Conservation (phyloP, 202 grass and related monocot species). For the Miscanthus sacchariflorus region DNA sequence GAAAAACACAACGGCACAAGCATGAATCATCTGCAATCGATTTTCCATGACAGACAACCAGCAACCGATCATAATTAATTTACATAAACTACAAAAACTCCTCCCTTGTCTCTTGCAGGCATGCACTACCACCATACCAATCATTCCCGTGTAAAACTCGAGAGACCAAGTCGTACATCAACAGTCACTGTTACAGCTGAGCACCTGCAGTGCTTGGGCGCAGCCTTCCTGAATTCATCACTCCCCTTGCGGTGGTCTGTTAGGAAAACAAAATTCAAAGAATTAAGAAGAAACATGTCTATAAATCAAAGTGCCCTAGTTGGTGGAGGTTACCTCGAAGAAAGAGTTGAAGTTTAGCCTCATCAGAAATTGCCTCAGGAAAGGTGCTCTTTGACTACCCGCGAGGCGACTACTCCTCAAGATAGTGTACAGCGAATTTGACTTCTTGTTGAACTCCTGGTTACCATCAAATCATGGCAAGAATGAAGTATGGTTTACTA, state of each 20-base stretch:
- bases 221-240: conserved; percentile 71
- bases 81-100: conserved; percentile 31
- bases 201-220: conserved; percentile 42
- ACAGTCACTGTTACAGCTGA: conserved; percentile 38
- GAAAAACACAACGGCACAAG: neutral
- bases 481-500: conserved; percentile 26
- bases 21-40: neutral
- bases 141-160: neutral
- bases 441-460: conserved; percentile 98
- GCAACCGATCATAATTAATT: conserved; percentile 37
- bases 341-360: conserved; percentile 89
- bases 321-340: conserved; percentile 68
- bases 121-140: neutral
- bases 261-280: neutral
- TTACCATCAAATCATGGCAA: conserved; percentile 24
- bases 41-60: neutral
- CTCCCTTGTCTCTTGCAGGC: neutral
- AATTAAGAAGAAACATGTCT: neutral
- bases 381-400: conserved; percentile 90
- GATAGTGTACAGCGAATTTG: conserved; percentile 95
- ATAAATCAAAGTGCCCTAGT: neutral
- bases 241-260: conserved; percentile 74
- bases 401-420: conserved; percentile 85
- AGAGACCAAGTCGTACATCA: neutral
- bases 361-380: conserved; percentile 94